A percentile compares a stretch with the other conserved stretches of the same genome.
These are phyloP conservation scores for Trichophyton benhamiae DNA, from an alignment of 2,329 filamentous ascomycete species.

Conservation along the genomic window DNA sequence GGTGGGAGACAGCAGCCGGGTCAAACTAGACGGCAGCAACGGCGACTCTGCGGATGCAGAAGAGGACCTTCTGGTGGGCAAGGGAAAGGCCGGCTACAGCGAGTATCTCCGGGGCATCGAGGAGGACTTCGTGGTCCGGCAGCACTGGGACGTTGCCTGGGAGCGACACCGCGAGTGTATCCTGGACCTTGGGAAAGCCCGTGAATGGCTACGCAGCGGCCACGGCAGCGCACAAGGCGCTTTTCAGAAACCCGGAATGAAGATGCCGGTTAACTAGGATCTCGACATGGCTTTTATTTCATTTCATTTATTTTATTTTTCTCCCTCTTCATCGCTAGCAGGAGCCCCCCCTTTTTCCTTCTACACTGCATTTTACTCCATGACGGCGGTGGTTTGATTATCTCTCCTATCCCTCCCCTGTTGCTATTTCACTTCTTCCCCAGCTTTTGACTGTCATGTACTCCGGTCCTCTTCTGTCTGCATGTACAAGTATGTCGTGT, in stretches of 20 bases:
- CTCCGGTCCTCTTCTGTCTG: not conserved
- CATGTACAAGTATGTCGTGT: not conserved
- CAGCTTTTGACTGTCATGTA: not conserved
- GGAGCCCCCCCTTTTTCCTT: not conserved
- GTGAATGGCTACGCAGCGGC: conserved; percentile 12
- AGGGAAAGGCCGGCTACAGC: conserved; percentile 30
- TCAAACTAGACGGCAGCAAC: conserved; percentile 18
- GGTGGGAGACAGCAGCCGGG: conserved; percentile 35
- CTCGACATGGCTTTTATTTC: not conserved
- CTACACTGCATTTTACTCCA: not conserved
- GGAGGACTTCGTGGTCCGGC: conserved; percentile 34
- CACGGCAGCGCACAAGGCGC: not conserved
- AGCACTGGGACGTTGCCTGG: conserved; percentile 38
- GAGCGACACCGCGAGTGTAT: conserved; percentile 36
- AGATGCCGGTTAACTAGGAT: not conserved
- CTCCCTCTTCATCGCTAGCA: not conserved
- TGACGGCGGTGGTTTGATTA: not conserved
- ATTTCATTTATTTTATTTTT: not conserved
- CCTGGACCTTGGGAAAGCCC: conserved; percentile 21
- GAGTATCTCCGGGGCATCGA: conserved; percentile 36
- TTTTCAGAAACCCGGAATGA: not conserved
- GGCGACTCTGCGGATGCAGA: conserved; percentile 18
- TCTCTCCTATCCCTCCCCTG: not conserved
- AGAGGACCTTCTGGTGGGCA: conserved; percentile 21
- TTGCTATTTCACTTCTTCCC: not conserved